Base-by-base conservation (phyloP, 192 early-diverging fungal species). In the Allomyces javanicus region DNA sequence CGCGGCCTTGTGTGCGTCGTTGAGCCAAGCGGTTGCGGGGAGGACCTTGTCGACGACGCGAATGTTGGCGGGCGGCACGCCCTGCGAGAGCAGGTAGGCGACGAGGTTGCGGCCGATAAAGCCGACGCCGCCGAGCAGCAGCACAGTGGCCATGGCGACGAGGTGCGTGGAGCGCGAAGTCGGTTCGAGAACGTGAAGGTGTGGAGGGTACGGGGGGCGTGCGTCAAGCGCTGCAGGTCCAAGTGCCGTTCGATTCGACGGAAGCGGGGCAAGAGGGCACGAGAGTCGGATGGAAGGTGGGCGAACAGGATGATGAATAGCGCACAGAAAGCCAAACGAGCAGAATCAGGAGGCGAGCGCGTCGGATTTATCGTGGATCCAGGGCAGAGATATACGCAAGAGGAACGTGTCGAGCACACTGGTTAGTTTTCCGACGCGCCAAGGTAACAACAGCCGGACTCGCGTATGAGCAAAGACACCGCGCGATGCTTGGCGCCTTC, bases 51-150 rank as follows among this genome's bases (percentile, higher is more conserved):
- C 90, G 21, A 82, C 86, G 55, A 90, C 89, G 23, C 89, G 73
- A 67, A 93, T 78, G 65, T 63, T 67, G 22, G 70, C 69, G 10
- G 50, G 17, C 14, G 81, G 86, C 21, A 90, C 73, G 44, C 86
- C 72, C 68, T 88, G 81, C 24, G 84, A 77, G 11, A 88, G 70
- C 33, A 93, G 70, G 67, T 86, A 82, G 63, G 79, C 65, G 43
- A 90, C 81, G 61, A 92, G 78, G 72, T 88, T 83, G 65, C 91
- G 82, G 44, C 91, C 90, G 61, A 93, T 83, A 69, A 92, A 91
- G 43, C 90, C 90, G 64, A 87, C 80, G 23, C 90, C 91, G 33
- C 91, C 90, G 33, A 90, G 84, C 43, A 90, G 75, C 33, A 91
- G 82, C 55, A 91, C 83, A 62, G 79, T 77, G 62, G 73, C 65